A percentile compares a stretch with the other conserved stretches of the same genome.
Evolutionary conservation across 768 basidiomycete genomes (phyloP).

Genomic region (Boletus pseudo-olivaceus): DNA sequence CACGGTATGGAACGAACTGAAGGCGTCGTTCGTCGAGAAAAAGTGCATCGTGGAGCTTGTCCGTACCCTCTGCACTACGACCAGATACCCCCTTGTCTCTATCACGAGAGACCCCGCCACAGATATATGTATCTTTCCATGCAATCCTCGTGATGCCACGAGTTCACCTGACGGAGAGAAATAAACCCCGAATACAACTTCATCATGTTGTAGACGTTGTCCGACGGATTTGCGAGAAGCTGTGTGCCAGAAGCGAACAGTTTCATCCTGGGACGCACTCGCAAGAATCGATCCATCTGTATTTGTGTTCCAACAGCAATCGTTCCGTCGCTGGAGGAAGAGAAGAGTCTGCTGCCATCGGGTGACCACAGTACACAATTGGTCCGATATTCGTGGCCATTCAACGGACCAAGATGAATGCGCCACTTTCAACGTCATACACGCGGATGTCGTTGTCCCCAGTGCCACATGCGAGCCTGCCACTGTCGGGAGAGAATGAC

Average conservation of each 20-base stretch:
- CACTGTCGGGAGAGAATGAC: background rate
- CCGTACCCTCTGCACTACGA: background rate
- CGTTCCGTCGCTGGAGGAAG: background rate
- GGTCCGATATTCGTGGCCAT: background rate
- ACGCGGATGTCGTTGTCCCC: background rate
- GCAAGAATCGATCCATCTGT: constrained; percentile 6
- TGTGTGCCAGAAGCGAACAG: constrained; percentile 7
- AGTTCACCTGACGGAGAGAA: constrained; percentile 1
- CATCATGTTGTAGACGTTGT: background rate
- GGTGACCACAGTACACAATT: constrained; percentile 2
- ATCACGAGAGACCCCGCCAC: background rate
- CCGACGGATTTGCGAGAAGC: background rate
- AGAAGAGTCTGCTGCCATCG: constrained; percentile 3
- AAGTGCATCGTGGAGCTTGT: background rate
- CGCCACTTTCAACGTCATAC: background rate
- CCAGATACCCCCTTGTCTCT: constrained; percentile 1
- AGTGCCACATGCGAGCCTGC: constrained; percentile 1
- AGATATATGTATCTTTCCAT: background rate
- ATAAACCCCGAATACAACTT: rapidly evolving
- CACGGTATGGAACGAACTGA: too few relatives aligned
- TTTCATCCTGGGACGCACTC: background rate
- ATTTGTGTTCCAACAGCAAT: constrained; percentile 7
- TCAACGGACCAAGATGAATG: background rate
- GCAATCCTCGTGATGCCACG: background rate
- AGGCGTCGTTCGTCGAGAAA: too few relatives aligned